Conservation (phyloP, 805 yeast species). For the Nakazawaea pomicola region DNA sequence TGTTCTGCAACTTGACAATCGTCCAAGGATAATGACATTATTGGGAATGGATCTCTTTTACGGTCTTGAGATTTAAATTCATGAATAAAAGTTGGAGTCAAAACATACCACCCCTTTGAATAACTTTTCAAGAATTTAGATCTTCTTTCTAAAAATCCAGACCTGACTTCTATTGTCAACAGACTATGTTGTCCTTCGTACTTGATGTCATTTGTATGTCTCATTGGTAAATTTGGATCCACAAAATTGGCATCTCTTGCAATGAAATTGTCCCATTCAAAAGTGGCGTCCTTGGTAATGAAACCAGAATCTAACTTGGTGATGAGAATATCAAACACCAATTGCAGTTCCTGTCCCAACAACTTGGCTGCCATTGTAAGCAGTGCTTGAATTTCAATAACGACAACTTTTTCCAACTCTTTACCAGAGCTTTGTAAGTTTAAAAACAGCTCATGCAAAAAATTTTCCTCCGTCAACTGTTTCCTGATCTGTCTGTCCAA, state of each 20-base stretch:
- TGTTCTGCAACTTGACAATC: conserved; percentile 82
- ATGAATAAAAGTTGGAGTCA: conserved; percentile 84
- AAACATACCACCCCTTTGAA: conserved; percentile 83
- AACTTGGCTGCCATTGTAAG: conserved; percentile 66
- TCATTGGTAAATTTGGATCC: conserved; percentile 53
- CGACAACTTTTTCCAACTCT: conserved; percentile 84
- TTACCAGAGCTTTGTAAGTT: conserved; percentile 85
- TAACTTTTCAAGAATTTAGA: conserved; percentile 91
- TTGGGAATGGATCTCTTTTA: conserved; percentile 74
- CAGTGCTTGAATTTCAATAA: conserved; percentile 80
- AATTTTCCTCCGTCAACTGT: conserved; percentile 80
- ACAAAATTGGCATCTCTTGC: conserved; percentile 68
- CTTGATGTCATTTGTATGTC: conserved; percentile 54
- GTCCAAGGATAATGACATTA: conserved; percentile 74
- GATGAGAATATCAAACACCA: conserved; percentile 60
- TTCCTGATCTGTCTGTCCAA: conserved; percentile 74
- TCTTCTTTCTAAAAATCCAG: conserved; percentile 83
- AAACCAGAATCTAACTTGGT: conserved; percentile 66
- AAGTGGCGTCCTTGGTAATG: conserved; percentile 68
- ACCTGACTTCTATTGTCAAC: conserved; percentile 59
- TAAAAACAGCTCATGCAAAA: conserved; percentile 80
- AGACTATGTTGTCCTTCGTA: conserved; percentile 71
- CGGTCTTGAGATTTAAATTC: conserved; percentile 85
- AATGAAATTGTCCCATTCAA: conserved; percentile 88
- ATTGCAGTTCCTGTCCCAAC: conserved; percentile 67